Evolutionary conservation across 352 stramenopile species (phyloP).

Genomic region (Blastocystis sp.): DNA sequence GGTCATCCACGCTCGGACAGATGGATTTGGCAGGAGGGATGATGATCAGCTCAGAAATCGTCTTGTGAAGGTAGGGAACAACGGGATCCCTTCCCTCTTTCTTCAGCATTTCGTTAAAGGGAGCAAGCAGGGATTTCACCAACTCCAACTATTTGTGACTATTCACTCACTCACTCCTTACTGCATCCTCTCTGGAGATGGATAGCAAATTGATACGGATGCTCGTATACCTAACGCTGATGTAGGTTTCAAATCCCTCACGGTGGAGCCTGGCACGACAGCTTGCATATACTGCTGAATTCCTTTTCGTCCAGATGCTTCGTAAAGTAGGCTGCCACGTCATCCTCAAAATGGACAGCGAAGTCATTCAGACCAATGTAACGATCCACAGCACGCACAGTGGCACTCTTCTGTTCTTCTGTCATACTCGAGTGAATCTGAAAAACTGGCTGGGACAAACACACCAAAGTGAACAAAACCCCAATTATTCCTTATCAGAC

Average conservation of each 20-base stretch:
- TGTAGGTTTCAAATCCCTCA: constrained; percentile 58
- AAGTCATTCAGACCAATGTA: constrained; percentile 75
- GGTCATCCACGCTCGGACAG: background rate
- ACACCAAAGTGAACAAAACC: constrained; percentile 5
- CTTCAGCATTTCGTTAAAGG: constrained; percentile 3
- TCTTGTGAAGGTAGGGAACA: constrained; percentile 29
- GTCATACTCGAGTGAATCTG: background rate
- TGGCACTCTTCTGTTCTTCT: background rate
- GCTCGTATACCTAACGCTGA: constrained; percentile 74
- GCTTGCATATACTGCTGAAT: constrained; percentile 78
- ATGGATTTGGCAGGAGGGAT: constrained; percentile 47
- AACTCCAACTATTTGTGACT: background rate
- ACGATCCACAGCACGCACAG: background rate
- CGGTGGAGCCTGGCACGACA: constrained; percentile 76
- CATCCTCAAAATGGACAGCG: constrained; percentile 76
- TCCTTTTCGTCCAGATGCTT: constrained; percentile 76
- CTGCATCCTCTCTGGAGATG: constrained; percentile 75
- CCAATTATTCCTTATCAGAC: constrained; percentile 33
- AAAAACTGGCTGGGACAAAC: background rate
- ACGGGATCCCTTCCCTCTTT: constrained; percentile 9
- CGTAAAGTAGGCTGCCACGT: constrained; percentile 77
- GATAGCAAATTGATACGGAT: constrained; percentile 80
- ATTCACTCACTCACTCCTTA: constrained; percentile 72
- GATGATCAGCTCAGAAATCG: constrained; percentile 45
- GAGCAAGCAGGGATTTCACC: background rate